Percentiles rank a stretch among this genome's conserved stretches.
These are phyloP conservation scores for Colletotrichum plurivorum DNA, from an alignment of 2,329 filamentous ascomycete species.

Conservation along the genomic window DNA sequence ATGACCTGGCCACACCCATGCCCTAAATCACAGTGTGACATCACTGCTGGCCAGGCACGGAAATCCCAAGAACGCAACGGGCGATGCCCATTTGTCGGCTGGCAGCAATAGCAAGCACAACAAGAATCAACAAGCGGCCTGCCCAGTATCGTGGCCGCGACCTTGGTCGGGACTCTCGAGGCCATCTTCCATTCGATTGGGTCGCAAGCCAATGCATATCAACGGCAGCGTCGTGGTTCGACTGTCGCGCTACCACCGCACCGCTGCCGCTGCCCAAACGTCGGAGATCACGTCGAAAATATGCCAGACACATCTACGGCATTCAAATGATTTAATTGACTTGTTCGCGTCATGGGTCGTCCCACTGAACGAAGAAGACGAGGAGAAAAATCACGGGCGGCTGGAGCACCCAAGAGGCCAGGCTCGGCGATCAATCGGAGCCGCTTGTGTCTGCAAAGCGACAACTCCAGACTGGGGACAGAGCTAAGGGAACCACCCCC, in stretches of 20 bases:
- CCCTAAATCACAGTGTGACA: slow-evolving; percentile 7
- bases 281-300: background rate
- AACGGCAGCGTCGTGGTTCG: slow-evolving; percentile 6
- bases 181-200: slow-evolving; percentile 13
- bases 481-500: slow-evolving; percentile 32
- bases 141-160: slow-evolving; percentile 28
- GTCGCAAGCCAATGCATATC: slow-evolving; percentile 1
- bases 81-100: slow-evolving; percentile 1
- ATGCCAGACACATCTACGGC: background rate
- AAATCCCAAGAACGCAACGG: slow-evolving; percentile 5
- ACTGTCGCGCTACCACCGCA: background rate
- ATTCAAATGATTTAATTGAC: background rate
- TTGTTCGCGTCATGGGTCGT: no score
- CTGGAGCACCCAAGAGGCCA: background rate
- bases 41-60: slow-evolving; percentile 2
- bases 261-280: background rate
- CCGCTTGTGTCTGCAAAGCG: background rate
- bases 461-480: slow-evolving; percentile 26
- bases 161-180: slow-evolving; percentile 4
- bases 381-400: no score
- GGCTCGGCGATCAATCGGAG: slow-evolving; percentile 29
- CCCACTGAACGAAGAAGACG: no score
- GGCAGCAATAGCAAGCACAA: background rate
- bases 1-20: background rate
- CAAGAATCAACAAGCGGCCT: slow-evolving; percentile 2